Percentiles rank a stretch among this genome's conserved stretches.
phyloP scores from a whole-genome alignment of 768 basidiomycete species.

The Leucocoprinus sp. region DNA sequence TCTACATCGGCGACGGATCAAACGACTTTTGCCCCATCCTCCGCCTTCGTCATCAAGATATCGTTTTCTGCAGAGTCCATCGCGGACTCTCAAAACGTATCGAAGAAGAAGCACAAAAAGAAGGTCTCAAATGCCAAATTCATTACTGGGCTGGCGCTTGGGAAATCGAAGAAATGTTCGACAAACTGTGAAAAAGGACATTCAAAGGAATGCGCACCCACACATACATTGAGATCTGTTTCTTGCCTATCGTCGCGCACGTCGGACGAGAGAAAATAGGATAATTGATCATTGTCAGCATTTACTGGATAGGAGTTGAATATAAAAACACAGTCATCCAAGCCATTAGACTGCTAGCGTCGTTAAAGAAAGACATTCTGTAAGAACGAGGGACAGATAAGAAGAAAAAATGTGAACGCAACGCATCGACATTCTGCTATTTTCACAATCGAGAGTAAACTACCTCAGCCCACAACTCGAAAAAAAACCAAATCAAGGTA shows the following conservation, averaged over 20 bases:
- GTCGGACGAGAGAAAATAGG: neutral
- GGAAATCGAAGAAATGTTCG: constrained; percentile 88
- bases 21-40: constrained; percentile 96
- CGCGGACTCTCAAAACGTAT: constrained; percentile 79
- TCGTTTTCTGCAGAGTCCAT: constrained; percentile 69
- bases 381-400: neutral
- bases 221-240: neutral
- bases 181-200: constrained; percentile 23
- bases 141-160: constrained; percentile 91
- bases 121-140: constrained; percentile 64
- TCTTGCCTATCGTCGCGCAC: too few species aligned
- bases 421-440: neutral
- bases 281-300: constrained; percentile 6
- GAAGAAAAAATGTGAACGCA: neutral
- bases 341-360: neutral
- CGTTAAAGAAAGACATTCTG: neutral
- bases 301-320: constrained; percentile 2
- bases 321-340: constrained; percentile 6
- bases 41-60: constrained; percentile 77
- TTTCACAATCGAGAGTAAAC: too few species aligned
- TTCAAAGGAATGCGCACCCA: neutral
- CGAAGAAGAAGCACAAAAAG: constrained; percentile 51
- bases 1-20: constrained; percentile 89
- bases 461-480: neutral
- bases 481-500: neutral